Evolutionary conservation across 1,284 basidiomycete species (phyloP).

Genomic region (Agroathelia rolfsii): DNA sequence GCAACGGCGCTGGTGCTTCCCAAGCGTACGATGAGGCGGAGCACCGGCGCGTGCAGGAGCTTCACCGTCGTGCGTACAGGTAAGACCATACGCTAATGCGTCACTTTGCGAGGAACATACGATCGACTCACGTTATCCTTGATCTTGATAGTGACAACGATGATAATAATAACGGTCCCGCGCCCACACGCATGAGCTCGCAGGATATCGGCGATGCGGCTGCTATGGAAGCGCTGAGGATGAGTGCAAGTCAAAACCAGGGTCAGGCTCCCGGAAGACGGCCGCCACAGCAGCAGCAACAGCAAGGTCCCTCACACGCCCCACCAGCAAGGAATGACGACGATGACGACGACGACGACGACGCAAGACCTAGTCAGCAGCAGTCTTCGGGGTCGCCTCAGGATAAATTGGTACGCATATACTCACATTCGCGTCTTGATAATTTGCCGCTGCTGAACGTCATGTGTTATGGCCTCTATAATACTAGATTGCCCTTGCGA

Average conservation of each 20-base stretch:
- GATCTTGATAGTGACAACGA: too few species aligned
- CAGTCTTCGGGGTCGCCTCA: too few species aligned
- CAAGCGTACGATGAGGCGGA: too few species aligned
- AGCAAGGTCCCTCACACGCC: background rate
- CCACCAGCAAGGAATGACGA: background rate
- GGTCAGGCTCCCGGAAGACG: constrained; percentile 1
- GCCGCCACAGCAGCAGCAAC: background rate
- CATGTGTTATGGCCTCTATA: background rate
- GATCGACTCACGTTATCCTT: too few species aligned
- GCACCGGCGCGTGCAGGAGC: too few species aligned
- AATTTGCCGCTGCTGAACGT: background rate
- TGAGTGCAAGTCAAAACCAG: constrained; percentile 14
- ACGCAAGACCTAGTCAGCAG: too few species aligned
- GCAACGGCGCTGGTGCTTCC: too few species aligned
- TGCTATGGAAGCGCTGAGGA: constrained; percentile 21
- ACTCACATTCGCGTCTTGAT: constrained; percentile 22
- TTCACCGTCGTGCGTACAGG: constrained; percentile 76
- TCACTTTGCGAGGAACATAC: too few species aligned
- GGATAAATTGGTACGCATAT: too few species aligned
- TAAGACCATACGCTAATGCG: constrained; percentile 68
- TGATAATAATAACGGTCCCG: too few species aligned
- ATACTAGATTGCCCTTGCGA: constrained; percentile 20
- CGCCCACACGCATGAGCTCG: constrained; percentile 19
- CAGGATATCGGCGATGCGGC: constrained; percentile 20
- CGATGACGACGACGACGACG: too few species aligned